Base-by-base conservation (phyloP, 257 asterid genomes). In the Echium plantagineum region DNA sequence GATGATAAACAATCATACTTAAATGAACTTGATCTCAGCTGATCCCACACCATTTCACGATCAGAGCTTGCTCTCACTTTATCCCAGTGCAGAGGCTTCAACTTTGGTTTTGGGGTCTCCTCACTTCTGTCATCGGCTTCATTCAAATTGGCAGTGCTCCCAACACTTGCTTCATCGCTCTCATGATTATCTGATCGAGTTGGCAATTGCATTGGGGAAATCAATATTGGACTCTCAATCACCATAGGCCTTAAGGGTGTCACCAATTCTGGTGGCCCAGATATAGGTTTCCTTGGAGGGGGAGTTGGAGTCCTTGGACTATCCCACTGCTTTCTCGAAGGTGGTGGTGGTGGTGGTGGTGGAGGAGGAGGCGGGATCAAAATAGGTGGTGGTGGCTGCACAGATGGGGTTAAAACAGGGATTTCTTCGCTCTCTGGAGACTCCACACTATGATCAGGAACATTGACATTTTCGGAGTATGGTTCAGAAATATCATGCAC, bases 1-100 rank as follows among this genome's bases (percentile, higher is more conserved):
- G 9, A 65, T 60, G 32, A 47, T 30, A 52, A 54, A 63, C 8
- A 55, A 58, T 72, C 78, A 59, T 86, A 89, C 98, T 80, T 85
- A 55, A 91, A 91, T 17, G 96, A 82, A 83, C 97, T 84, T 74
- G 85, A 82, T 74, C 86, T 82, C 38, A 93, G 78, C 55, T 89
- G 98, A 84, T 93, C 98, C 98, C 97, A 93, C 70, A 89, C 97
- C 95, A 86, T 93, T 77, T 85, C 95, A 22, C 94, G 77, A 67
- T 84, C 96, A 21, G 98, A 93, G 56, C 90, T 89, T 21, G 95
- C 98, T 74, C 90, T 74, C 51, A 93, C 95, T 85, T 89, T 93
- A 71, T 89, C 98, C 98, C 98, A 89, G 49, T 93, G 98, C 85
- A 93, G 68, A 16, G 94, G 86, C 82, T 93, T 93, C 79, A 93